phyloP scores from a whole-genome alignment of 2,329 filamentous ascomycete species.

The Alternaria viburni region DNA sequence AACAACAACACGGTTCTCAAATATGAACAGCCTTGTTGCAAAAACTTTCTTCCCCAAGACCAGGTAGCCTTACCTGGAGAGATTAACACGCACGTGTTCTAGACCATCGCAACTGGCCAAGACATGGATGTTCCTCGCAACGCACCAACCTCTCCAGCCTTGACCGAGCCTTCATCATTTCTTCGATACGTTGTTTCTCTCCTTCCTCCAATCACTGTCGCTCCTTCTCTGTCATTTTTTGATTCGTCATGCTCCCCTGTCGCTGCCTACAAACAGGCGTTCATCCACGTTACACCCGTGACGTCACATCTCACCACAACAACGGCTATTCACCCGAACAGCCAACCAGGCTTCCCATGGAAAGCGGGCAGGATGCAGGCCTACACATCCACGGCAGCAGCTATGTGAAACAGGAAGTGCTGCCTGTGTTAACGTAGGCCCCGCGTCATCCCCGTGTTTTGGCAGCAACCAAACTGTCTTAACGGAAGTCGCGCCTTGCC shows the following conservation, averaged over 20 bases:
- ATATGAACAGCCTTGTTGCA: neutral
- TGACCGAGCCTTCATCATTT: neutral
- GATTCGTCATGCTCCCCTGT: neutral
- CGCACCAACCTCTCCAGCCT: neutral
- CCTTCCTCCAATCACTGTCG: neutral
- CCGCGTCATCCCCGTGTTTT: constrained; percentile 23
- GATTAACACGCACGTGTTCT: neutral
- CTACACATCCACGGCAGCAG: constrained; percentile 15
- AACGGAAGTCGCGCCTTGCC: constrained; percentile 9
- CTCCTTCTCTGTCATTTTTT: neutral
- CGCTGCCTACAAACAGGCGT: constrained; percentile 6
- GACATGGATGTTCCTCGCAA: neutral
- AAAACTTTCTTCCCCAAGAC: neutral
- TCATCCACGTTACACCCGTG: constrained; percentile 12
- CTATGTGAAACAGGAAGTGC: neutral
- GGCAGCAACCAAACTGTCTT: neutral
- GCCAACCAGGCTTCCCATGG: constrained; percentile 23
- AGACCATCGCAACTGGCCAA: neutral
- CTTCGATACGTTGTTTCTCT: neutral
- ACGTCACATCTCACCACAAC: constrained; percentile 26
- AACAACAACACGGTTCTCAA: neutral
- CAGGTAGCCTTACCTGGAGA: neutral
- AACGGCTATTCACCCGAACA: constrained; percentile 17
- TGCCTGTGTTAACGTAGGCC: constrained; percentile 21
- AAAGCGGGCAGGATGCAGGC: neutral